Evolutionary conservation across 208 protist species (phyloP), one percentile per base, ranked within the genome.

Genomic region (Wallacemonas sp.): DNA sequence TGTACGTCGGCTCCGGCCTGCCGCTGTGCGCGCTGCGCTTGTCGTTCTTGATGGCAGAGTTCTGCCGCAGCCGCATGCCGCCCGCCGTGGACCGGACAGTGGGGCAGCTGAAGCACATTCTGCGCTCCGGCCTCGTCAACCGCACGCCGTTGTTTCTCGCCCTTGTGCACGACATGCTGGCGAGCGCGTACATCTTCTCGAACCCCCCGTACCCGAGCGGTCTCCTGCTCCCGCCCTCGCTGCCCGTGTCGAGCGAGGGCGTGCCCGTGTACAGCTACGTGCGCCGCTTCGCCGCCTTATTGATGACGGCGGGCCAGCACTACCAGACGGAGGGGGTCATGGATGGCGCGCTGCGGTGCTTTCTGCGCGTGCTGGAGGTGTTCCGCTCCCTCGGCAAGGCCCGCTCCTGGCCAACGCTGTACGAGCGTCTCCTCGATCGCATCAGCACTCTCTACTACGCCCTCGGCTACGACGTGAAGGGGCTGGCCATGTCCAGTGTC

Each of bases 191-290:
- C 49, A 59, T 92, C 33, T 91, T 92, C 57, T 25, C 70, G 10
- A 95, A 95, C 72, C 80, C 86, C 11, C 89, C 89, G 1, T 83
- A 79, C 55, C 67, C 81, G 26, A 73, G 83, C 20, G 82, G 82
- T 11, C 32, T 84, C 29, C 20, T 48, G 14, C 31, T 76, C 49
- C 62, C 84, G 39, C 71, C 81, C 23, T 12, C 69, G 18, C 62
- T 52, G 32, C 32, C 62, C 5, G 26, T 31, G 7, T 46, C 41
- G 10, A 38, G 20, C 26, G 41, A 64, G n/a, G 67, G 63, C 10
- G 11, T 59, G 29, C 71, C 72, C 3, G 66, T 89, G 42, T 57
- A 70, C 67, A 67, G 70, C 28, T 68, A 71, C 41, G 42, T 91
- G n/a, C 82, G 89, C n/a, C 57, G 59, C 26, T 94, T 81, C 64